Conservation (phyloP, 2,329 filamentous ascomycete species). For the Fusarium sp. region DNA sequence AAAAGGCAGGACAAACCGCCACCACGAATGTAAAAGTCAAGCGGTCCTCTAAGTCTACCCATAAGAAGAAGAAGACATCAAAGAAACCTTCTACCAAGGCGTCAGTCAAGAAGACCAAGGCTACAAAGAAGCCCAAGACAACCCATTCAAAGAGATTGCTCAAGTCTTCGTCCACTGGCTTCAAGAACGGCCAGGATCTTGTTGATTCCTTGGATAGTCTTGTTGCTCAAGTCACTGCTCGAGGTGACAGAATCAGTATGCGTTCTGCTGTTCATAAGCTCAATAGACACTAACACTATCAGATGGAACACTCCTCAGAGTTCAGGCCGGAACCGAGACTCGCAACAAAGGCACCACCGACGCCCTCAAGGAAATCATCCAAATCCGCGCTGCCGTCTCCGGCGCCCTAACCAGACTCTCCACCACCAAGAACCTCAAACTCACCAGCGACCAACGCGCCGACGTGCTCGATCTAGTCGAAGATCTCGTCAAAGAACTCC, state of each 20-base stretch:
- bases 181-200: slow-evolving; percentile 1
- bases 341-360: neutral
- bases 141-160: neutral
- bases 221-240: neutral
- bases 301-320: slow-evolving; percentile 1
- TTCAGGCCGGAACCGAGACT: neutral
- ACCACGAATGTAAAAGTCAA: neutral
- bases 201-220: neutral
- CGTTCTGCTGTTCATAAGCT: too few relatives aligned
- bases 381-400: neutral
- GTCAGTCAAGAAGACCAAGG: neutral
- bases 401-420: neutral
- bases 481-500: neutral
- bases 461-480: neutral
- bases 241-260: neutral
- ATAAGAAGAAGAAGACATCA: neutral
- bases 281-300: neutral
- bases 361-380: neutral
- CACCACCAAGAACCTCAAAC: neutral
- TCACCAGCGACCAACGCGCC: neutral
- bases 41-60: neutral
- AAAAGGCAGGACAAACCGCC: neutral
- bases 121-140: neutral
- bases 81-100: neutral
- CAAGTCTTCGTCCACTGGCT: neutral